A percentile compares a stretch with the other conserved stretches of the same genome.
Evolutionary conservation across 441 rosid genomes (phyloP).

Genomic region (Lepidium campestre): DNA sequence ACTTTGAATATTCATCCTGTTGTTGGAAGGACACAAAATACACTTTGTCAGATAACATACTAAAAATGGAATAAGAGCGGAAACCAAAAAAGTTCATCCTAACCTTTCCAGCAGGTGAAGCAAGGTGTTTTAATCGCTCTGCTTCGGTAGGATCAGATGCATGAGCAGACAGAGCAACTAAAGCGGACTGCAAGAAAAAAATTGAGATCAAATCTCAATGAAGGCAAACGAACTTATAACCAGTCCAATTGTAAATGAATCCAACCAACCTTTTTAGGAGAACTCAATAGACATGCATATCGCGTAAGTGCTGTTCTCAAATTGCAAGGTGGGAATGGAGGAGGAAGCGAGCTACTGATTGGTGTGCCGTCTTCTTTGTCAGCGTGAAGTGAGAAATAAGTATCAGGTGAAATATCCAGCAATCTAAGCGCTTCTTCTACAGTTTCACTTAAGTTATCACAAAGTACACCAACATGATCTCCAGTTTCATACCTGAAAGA

Average conservation of each 20-base stretch:
- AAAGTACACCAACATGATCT: constrained; percentile 92
- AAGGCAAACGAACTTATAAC: neutral
- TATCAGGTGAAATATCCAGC: constrained; percentile 76
- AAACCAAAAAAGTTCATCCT: neutral
- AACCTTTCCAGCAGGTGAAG: constrained; percentile 98
- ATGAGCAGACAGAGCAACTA: constrained; percentile 90
- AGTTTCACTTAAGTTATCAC: constrained; percentile 70
- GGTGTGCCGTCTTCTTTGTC: constrained; percentile 92
- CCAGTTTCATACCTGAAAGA: constrained; percentile 88
- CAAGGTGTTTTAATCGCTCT: constrained; percentile 74
- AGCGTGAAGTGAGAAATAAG: constrained; percentile 77
- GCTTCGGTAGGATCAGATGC: constrained; percentile 88
- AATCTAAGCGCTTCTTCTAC: constrained; percentile 82
- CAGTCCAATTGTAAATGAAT: neutral
- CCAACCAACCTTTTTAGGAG: constrained; percentile 91
- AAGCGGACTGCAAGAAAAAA: constrained; percentile 56
- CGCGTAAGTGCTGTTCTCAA: constrained; percentile 72
- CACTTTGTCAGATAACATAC: neutral
- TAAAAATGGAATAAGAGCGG: neutral
- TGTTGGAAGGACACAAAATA: constrained; percentile 8
- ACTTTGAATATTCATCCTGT: constrained; percentile 94
- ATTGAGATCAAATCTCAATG: neutral
- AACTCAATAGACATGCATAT: constrained; percentile 79
- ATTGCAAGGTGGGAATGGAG: constrained; percentile 78
- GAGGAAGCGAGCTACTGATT: constrained; percentile 68